A percentile compares a stretch with the other conserved stretches of the same genome.
phyloP scores from a whole-genome alignment of 805 yeast species.

The Kodamaea kaohsiungensis region DNA sequence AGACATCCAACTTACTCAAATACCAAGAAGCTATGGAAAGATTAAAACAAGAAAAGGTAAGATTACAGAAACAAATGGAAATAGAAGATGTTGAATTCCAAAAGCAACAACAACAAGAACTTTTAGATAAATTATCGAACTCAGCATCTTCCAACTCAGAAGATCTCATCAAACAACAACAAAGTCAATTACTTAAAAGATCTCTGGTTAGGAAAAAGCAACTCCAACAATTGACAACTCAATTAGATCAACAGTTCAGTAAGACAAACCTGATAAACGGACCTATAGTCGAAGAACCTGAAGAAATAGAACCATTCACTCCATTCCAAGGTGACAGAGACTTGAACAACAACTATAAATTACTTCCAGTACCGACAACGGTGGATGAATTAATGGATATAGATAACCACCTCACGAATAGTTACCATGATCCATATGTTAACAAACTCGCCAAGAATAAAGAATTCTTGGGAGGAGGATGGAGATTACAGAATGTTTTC shows the following conservation, averaged over 20 bases:
- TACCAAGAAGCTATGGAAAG: constrained; percentile 57
- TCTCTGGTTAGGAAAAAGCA: constrained; percentile 65
- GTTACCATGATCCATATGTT: constrained; percentile 46
- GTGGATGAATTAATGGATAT: constrained; percentile 24
- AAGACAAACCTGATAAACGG: constrained; percentile 17
- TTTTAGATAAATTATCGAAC: constrained; percentile 39
- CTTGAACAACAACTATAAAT: constrained; percentile 48
- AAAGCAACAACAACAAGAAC: constrained; percentile 42
- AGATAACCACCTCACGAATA: constrained; percentile 48
- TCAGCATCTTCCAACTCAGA: constrained; percentile 34
- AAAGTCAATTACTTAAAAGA: constrained; percentile 50
- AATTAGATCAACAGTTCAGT: constrained; percentile 44
- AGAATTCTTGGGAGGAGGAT: constrained; percentile 84
- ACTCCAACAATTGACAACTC: constrained; percentile 59
- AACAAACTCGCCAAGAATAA: constrained; percentile 54
- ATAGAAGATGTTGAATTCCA: constrained; percentile 41
- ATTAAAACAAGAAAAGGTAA: constrained; percentile 65
- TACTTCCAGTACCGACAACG: constrained; percentile 32
- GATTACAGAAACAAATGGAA: constrained; percentile 62
- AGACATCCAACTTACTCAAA: constrained; percentile 63
- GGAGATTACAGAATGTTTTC: constrained; percentile 67
- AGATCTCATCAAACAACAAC: constrained; percentile 41
- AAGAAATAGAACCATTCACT: constrained; percentile 65
- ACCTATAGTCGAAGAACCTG: constrained; percentile 15
- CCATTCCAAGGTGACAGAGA: constrained; percentile 93